phyloP scores from a whole-genome alignment of 2,329 filamentous ascomycete genomes.

The Cladophialophora exuberans region DNA sequence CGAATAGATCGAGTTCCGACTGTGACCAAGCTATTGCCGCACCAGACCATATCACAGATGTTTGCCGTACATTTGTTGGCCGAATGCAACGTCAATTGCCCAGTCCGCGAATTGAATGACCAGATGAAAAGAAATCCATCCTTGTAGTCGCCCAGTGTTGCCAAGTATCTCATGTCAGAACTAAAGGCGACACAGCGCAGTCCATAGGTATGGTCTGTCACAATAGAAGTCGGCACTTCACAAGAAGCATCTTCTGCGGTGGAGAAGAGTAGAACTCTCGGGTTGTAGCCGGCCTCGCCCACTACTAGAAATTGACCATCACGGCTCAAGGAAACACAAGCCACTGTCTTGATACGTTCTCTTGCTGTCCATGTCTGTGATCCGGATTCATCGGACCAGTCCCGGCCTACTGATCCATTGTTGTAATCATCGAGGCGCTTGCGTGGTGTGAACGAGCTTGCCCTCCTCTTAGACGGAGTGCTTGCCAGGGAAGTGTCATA shows the following conservation, averaged over 20 bases:
- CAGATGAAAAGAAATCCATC: constrained; percentile 94
- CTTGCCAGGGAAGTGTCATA: constrained; percentile 59
- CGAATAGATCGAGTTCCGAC: constrained; percentile 91
- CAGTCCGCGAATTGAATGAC: constrained; percentile 80
- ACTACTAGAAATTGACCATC: constrained; percentile 88
- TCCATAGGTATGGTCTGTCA: constrained; percentile 88
- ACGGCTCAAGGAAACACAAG: constrained; percentile 83
- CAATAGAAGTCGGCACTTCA: constrained; percentile 79
- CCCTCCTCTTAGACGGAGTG: constrained; percentile 61
- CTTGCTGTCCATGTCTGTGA: constrained; percentile 83
- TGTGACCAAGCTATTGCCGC: constrained; percentile 81
- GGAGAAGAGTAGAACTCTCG: constrained; percentile 86
- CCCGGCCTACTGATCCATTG: constrained; percentile 49
- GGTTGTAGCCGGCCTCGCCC: constrained; percentile 93
- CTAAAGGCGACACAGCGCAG: constrained; percentile 90
- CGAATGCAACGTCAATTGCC: constrained; percentile 75
- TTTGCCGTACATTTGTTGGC: constrained; percentile 92
- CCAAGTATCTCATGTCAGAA: constrained; percentile 80
- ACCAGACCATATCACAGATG: constrained; percentile 86
- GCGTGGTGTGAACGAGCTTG: constrained; percentile 56
- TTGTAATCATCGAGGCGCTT: constrained; percentile 51
- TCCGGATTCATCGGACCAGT: constrained; percentile 60
- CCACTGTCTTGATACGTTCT: constrained; percentile 92
- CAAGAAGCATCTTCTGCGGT: constrained; percentile 74
- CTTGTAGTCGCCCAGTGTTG: constrained; percentile 84